These are phyloP conservation scores for Fusarium udum DNA, from an alignment of 2,329 filamentous ascomycete species.

Conservation along the genomic window DNA sequence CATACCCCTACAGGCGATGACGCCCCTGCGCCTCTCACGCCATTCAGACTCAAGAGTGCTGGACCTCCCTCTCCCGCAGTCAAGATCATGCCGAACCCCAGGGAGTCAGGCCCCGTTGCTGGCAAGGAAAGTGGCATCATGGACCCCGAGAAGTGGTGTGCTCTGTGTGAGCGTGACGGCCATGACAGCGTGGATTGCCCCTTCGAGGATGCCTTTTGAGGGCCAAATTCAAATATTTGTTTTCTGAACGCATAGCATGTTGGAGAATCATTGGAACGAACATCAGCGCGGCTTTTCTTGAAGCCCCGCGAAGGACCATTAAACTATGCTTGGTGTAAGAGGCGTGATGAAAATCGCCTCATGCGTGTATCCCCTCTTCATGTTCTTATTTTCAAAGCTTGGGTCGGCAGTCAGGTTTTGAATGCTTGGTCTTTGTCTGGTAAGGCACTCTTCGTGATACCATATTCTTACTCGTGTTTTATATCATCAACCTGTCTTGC, in stretches of 20 bases:
- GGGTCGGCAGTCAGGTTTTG: conserved; percentile 27
- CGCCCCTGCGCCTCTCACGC: conserved; percentile 65
- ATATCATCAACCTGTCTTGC: conserved; percentile 15
- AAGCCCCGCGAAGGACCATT: conserved; percentile 14
- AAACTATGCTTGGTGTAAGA: conserved; percentile 37
- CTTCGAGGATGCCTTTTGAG: conserved; percentile 81
- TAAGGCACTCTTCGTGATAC: conserved; percentile 49
- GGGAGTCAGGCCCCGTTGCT: conserved; percentile 74
- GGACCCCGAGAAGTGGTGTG: conserved; percentile 94
- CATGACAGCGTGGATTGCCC: conserved; percentile 97
- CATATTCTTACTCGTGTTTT: conserved; percentile 43
- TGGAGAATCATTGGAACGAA: conserved; percentile 21
- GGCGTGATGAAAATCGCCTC: conserved; percentile 43
- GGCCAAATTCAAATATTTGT: neutral
- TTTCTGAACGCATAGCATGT: conserved; percentile 15
- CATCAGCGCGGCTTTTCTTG: conserved; percentile 28
- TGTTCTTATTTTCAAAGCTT: conserved; percentile 25
- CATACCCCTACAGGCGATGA: conserved; percentile 57
- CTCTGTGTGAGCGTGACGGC: conserved; percentile 93
- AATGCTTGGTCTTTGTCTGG: conserved; percentile 42
- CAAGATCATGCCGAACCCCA: conserved; percentile 66
- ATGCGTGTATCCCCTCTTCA: conserved; percentile 29
- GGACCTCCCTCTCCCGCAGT: conserved; percentile 51
- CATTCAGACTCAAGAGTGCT: conserved; percentile 58
- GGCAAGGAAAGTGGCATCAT: conserved; percentile 82